Evolutionary conservation across 306 rosid genomes (phyloP).

Genomic region (Malus domestica): ASM211411v1 NC_041791.1:35873501-35874000

Average conservation of each 20-base stretch:
- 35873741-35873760: neutral
- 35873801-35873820: constrained; percentile 58
- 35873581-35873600: neutral
- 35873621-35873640: constrained; percentile 80
- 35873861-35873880: constrained; percentile 97
- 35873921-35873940: neutral
- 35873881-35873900: constrained; percentile 6
- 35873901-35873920: neutral
- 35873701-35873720: constrained; percentile 78
- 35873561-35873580: neutral
- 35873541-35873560: constrained; percentile 2
- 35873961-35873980: neutral
- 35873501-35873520: neutral
- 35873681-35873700: constrained; percentile 33
- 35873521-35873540: neutral
- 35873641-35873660: constrained; percentile 85
- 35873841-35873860: constrained; percentile 86
- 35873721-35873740: constrained; percentile 23
- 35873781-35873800: constrained; percentile 20
- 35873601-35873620: constrained; percentile 41
- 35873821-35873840: constrained; percentile 73
- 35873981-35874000: neutral
- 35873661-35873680: constrained; percentile 85
- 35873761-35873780: constrained; percentile 10
- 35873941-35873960: neutral